These are phyloP conservation scores for Auxenochlorella pyrenoidosa DNA, from an alignment of 139 green algal species.

Conservation along the genomic window DNA sequence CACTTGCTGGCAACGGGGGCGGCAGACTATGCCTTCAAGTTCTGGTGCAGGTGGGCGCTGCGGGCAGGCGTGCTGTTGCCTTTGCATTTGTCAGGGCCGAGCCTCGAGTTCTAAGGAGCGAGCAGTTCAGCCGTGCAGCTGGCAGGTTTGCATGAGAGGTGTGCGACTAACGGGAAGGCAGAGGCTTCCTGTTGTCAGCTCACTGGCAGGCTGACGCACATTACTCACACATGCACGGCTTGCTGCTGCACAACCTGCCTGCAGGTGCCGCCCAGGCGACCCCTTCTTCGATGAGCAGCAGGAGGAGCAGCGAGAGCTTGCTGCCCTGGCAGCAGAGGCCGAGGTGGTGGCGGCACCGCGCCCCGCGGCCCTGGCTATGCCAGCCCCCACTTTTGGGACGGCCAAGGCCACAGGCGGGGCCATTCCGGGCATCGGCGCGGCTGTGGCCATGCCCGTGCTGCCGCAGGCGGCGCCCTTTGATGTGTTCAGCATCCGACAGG, in stretches of 20 bases:
- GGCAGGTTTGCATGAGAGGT: no score
- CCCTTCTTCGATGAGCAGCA: constrained; percentile 52
- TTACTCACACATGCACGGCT: no score
- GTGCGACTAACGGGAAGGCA: no score
- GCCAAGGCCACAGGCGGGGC: constrained; percentile 10
- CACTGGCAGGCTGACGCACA: no score
- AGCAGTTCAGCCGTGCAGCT: no score
- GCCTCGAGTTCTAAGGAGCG: no score
- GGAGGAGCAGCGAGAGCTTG: constrained; percentile 43
- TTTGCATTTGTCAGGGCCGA: no score
- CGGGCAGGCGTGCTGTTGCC: not conserved
- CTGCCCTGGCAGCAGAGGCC: constrained; percentile 23
- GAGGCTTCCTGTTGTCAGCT: no score
- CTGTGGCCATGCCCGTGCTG: constrained; percentile 29
- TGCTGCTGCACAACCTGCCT: not conserved
- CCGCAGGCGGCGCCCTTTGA: not conserved
- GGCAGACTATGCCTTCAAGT: constrained; percentile 71
- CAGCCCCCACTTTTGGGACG: not conserved
- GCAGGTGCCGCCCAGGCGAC: constrained; percentile 46
- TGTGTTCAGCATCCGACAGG: constrained; percentile 8
- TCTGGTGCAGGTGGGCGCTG: constrained; percentile 69
- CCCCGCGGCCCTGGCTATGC: not conserved
- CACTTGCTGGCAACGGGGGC: constrained; percentile 82
- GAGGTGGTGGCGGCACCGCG: not conserved
- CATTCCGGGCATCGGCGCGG: constrained; percentile 54